Percentiles rank a stretch among this genome's conserved stretches.
Conservation (phyloP, 371 early-diverging fungal species). For the Rhizopus stolonifer region DNA sequence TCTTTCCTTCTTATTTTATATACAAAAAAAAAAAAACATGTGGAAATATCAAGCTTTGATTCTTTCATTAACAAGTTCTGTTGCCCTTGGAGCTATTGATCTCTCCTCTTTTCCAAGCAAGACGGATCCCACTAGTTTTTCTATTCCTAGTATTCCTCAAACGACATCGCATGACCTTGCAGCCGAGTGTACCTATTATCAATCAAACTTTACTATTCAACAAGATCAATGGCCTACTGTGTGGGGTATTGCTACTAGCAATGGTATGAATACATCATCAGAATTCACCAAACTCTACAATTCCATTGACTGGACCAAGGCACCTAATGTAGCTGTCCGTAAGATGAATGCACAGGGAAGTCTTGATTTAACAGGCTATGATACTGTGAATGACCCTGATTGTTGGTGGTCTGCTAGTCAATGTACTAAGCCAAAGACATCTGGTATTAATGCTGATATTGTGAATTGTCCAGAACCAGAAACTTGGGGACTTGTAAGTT, state of each 20-base stretch:
- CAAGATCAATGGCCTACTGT: constrained; percentile 35
- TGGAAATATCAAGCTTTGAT: constrained; percentile 12
- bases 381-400: constrained; percentile 33
- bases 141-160: constrained; percentile 36
- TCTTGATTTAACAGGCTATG: constrained; percentile 36
- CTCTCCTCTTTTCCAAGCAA: constrained; percentile 17
- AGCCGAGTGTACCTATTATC: constrained; percentile 35
- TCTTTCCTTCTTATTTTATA: not conserved
- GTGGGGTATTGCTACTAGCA: constrained; percentile 40
- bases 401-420: constrained; percentile 45
- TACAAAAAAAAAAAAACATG: not conserved
- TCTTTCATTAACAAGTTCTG: constrained; percentile 16
- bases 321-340: constrained; percentile 32
- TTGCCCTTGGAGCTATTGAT: constrained; percentile 19
- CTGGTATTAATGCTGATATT: constrained; percentile 35
- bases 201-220: constrained; percentile 16
- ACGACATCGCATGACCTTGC: constrained; percentile 31
- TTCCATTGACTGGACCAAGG: constrained; percentile 42
- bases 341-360: constrained; percentile 24
- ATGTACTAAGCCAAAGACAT: constrained; percentile 33
- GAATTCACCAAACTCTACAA: constrained; percentile 39
- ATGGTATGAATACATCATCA: constrained; percentile 39
- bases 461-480: constrained; percentile 39
- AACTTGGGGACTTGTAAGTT: constrained; percentile 43
- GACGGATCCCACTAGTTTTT: constrained; percentile 33